Base-by-base conservation (phyloP, 495 filamentous ascomycete species). In the Xylaria bambusicola region DNA sequence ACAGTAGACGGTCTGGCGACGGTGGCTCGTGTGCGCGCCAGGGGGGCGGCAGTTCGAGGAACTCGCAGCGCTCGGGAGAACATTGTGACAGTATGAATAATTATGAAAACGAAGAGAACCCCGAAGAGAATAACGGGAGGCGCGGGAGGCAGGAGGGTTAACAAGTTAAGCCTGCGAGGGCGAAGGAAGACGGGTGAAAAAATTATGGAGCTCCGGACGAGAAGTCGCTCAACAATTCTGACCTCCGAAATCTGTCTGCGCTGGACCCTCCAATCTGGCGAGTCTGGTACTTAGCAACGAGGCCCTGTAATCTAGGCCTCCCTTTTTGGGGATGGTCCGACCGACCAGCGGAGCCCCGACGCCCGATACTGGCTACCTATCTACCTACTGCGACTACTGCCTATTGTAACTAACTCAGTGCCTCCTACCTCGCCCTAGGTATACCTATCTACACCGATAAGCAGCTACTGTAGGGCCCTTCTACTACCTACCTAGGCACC, bases 31-130 rank as follows among this genome's bases (percentile, higher is more conserved):
- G 69, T 60, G 62, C 75, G 77, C 70, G 74, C 65, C 46, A 68
- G 54, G 41, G 67, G 69, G 63, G 70, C 70, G 10, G 64, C 61
- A 41, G 74, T 76, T 69, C 75, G 70, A 54, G 76, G 74, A 52
- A 77, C 66, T 68, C 79, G 75, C 67, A 79, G 69, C 63, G 79
- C 76, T 69, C 78, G 74, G 57, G 80, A 82, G 70, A 82, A 79
- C 80, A 83, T 83, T 58, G 7, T 67, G 51, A 38, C 51, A 24
- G 29, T n/a, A n/a, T n/a, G n/a, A n/a, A n/a, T n/a, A n/a, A 56
- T 13, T 26, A 15, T 21, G 35, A 9, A 46, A 44, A 21, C 18
- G 31, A 58, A 45, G 38, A 52, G 15, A 13, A 42, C 13, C 29
- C 10, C 21, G 48, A 27, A 7, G 38, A 44, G 18, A 15, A 53